A percentile compares a stretch with the other conserved stretches of the same genome.
Evolutionary conservation across 305 asterid species (phyloP).

Genomic region (Fraxinus albicans): DNA sequence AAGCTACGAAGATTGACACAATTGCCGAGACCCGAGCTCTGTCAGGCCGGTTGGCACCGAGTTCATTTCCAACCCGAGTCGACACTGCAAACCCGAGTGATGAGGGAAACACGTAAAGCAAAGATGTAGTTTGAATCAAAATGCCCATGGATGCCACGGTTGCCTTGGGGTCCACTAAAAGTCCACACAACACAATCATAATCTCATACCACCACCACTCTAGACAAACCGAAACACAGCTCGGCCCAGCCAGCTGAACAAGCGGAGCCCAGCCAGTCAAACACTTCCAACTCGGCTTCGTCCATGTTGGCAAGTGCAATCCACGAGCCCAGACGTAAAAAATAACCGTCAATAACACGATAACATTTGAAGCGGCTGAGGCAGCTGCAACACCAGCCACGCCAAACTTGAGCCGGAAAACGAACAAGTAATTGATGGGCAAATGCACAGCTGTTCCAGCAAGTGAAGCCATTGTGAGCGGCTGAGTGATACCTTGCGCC

Average conservation of each 20-base stretch:
- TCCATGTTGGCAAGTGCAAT: conserved; percentile 62
- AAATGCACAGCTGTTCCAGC: conserved; percentile 58
- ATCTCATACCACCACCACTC: conserved; percentile 98
- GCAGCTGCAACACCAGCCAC: conserved; percentile 80
- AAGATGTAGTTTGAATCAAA: conserved; percentile 72
- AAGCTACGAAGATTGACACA: conserved; percentile 47
- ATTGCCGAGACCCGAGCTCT: conserved; percentile 55
- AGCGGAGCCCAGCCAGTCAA: conserved; percentile 79
- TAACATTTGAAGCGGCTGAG: conserved; percentile 56
- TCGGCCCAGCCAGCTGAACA: conserved; percentile 67
- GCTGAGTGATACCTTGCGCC: conserved; percentile 79
- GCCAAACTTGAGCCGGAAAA: conserved; percentile 48
- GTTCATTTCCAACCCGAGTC: conserved; percentile 78
- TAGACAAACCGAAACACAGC: conserved; percentile 78
- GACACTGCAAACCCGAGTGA: conserved; percentile 72
- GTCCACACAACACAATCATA: conserved; percentile 73
- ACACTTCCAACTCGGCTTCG: conserved; percentile 50
- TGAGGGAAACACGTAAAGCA: conserved; percentile 69
- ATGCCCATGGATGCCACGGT: conserved; percentile 86
- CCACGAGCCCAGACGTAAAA: conserved; percentile 42
- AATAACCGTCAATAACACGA: conserved; percentile 40
- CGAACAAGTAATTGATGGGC: conserved; percentile 53
- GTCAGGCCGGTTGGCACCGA: conserved; percentile 71
- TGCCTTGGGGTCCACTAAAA: conserved; percentile 69
- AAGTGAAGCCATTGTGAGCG: conserved; percentile 59